Evolutionary conservation across 2,329 filamentous ascomycete genomes (phyloP).

Genomic region (Nothopassalora personata): DNA sequence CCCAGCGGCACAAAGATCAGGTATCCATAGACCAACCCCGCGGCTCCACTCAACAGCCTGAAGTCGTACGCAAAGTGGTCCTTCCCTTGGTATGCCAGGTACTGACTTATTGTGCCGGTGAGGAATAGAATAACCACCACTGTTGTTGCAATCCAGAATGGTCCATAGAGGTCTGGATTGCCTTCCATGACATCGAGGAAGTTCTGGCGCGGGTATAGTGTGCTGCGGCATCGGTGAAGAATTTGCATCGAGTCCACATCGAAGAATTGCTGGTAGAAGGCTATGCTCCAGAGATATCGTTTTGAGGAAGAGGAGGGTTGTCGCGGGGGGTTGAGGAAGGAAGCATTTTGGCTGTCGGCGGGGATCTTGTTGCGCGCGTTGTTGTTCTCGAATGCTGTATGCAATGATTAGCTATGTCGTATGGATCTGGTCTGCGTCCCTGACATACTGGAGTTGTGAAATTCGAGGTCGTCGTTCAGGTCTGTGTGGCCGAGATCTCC

Average conservation of each 20-base stretch:
- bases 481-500: constrained; percentile 97
- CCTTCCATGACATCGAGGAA: constrained; percentile 97
- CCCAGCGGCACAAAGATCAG: constrained; percentile 74
- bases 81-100: constrained; percentile 63
- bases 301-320: constrained; percentile 47
- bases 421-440: background rate
- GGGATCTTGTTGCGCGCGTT: constrained; percentile 47
- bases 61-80: constrained; percentile 88
- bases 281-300: constrained; percentile 84
- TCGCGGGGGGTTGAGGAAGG: constrained; percentile 32
- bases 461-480: constrained; percentile 97
- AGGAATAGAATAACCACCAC: constrained; percentile 94
- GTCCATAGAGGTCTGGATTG: constrained; percentile 93
- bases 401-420: constrained; percentile 2
- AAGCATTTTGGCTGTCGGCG: constrained; percentile 32
- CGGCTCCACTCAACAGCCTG: constrained; percentile 77
- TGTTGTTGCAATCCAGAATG: constrained; percentile 97
- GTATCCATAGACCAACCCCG: constrained; percentile 92
- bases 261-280: constrained; percentile 97
- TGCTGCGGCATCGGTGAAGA: constrained; percentile 75
- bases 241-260: constrained; percentile 94
- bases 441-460: constrained; percentile 74
- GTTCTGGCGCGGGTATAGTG: constrained; percentile 86
- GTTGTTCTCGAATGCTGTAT: constrained; percentile 26
- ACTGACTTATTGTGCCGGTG: constrained; percentile 90